A percentile compares a stretch with the other conserved stretches of the same genome.
phyloP scores from a whole-genome alignment of 2,329 filamentous ascomycete species.

The Moelleriella libera region DNA sequence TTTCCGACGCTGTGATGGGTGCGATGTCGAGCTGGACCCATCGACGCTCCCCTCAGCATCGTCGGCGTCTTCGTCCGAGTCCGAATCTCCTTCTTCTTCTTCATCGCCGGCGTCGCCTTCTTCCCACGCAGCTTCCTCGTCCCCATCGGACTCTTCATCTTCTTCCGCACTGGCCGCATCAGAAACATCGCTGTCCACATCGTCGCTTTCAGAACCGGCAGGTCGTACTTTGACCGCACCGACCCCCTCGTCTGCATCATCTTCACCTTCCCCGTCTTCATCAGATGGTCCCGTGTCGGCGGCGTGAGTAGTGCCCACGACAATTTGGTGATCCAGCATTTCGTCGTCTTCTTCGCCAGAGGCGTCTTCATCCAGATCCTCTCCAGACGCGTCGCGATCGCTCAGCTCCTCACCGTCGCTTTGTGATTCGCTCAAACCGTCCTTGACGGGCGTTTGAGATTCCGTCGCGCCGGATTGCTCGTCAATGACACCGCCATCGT shows the following conservation, averaged over 20 bases:
- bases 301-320: slow-evolving; percentile 6
- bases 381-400: slow-evolving; percentile 26
- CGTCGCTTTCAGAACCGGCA: slow-evolving; percentile 29
- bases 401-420: slow-evolving; percentile 20
- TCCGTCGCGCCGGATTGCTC: not conserved
- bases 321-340: slow-evolving; percentile 12
- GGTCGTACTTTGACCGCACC: slow-evolving; percentile 43
- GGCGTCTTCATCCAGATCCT: slow-evolving; percentile 26
- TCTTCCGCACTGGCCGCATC: slow-evolving; percentile 34
- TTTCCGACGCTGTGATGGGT: not conserved
- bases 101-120: slow-evolving; percentile 5
- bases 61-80: not conserved
- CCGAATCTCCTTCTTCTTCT: slow-evolving; percentile 7
- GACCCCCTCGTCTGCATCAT: slow-evolving; percentile 30
- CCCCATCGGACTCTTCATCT: slow-evolving; percentile 35
- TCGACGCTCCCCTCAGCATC: not conserved
- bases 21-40: not conserved
- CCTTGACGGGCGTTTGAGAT: slow-evolving; percentile 6
- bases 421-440: slow-evolving; percentile 5
- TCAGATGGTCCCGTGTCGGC: too few relatives aligned
- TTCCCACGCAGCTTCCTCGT: slow-evolving; percentile 17
- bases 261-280: slow-evolving; percentile 14
- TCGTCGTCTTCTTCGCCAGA: slow-evolving; percentile 27
- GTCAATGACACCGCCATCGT: slow-evolving; percentile 18
- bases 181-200: slow-evolving; percentile 33